These are phyloP conservation scores for Phaffia australis DNA, from an alignment of 768 basidiomycete genomes.

Conservation along the genomic window DNA sequence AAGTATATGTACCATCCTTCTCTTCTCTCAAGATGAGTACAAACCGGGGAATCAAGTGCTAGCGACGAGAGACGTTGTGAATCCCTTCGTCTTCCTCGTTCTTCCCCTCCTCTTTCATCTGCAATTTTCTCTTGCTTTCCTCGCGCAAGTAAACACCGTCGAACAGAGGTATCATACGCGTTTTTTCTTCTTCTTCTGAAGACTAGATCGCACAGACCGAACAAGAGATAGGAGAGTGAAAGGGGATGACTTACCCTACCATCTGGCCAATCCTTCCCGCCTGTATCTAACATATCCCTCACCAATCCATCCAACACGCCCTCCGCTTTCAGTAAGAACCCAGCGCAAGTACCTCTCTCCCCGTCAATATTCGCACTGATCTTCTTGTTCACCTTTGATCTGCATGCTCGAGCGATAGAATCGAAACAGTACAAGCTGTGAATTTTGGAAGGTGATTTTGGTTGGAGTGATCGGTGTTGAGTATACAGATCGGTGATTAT, in stretches of 20 bases:
- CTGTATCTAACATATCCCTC: constrained; percentile 57
- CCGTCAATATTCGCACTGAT: neutral
- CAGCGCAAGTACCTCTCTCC: constrained; percentile 44
- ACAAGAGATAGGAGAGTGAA: neutral
- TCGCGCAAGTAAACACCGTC: neutral
- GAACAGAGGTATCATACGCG: neutral
- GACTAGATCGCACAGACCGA: neutral
- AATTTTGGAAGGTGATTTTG: constrained; percentile 51
- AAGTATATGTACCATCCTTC: too few relatives aligned
- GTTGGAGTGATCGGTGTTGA: constrained; percentile 66
- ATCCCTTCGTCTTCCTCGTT: too few relatives aligned
- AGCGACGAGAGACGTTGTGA: too few relatives aligned
- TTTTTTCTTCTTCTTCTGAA: neutral
- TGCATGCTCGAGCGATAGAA: constrained; percentile 75
- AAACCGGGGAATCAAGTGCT: too few relatives aligned
- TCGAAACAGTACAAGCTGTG: constrained; percentile 89
- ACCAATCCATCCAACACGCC: constrained; percentile 81
- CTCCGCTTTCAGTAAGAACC: constrained; percentile 80
- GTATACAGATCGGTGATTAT: constrained; percentile 80
- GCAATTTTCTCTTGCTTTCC: too few relatives aligned
- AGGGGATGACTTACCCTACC: constrained; percentile 65
- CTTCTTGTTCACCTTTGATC: constrained; percentile 55
- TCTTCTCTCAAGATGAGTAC: too few relatives aligned
- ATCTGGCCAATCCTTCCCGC: constrained; percentile 49
- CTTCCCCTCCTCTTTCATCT: too few relatives aligned